Evolutionary conservation across 192 early-diverging fungal species (phyloP), one percentile per base, ranked within the genome.

Genomic region (Chytriomyces confervae): DNA sequence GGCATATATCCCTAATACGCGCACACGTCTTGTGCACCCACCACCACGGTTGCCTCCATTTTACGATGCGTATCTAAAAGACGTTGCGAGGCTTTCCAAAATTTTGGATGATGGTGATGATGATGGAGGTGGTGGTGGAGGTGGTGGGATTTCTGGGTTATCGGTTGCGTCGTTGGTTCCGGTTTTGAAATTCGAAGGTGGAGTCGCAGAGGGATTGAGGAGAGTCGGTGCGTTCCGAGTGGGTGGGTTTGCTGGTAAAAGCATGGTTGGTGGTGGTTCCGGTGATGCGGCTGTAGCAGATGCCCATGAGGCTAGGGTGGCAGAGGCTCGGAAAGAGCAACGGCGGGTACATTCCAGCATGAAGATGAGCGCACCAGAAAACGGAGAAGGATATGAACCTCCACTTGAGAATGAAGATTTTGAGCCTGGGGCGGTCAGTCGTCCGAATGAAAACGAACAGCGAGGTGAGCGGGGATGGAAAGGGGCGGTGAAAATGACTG

Each of bases 41-140:
- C 80, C 80, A n/a, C 80, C 83, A 62, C 50, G 67, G 7, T 62
- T 85, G 5, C 84, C 84, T 29, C 81, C 81, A 6, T 62, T 48
- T 23, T 65, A 82, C 43, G 79, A 81, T 48, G 69, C 74, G 0
- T 72, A 81, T 29, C 50, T 74, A 43, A 13, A 72, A 47, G 80
- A 80, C 43, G 10, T 83, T n/a, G 57, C 81, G 50, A 20, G n/a
- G 48, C 50, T 75, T 36, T 36, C 36, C 36, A 36, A 69, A 36
- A 44, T 61, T 74, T 16, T 13, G 24, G 66, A 47, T 46, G 16
- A 18, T 11, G 20, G 20, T 1, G 16, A 13, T 57, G 62, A 24
- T 16, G 62, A 64, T 23, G 11, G 1, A 1, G 43, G n/a, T 0
- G 48, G n/a, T 1, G 6, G 50, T 67, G 63, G 36, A 2, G 36